Percentiles rank a stretch among this genome's conserved stretches.
Evolutionary conservation across 2,329 filamentous ascomycete species (phyloP).

Genomic region (Lecanicillium sp.): DNA sequence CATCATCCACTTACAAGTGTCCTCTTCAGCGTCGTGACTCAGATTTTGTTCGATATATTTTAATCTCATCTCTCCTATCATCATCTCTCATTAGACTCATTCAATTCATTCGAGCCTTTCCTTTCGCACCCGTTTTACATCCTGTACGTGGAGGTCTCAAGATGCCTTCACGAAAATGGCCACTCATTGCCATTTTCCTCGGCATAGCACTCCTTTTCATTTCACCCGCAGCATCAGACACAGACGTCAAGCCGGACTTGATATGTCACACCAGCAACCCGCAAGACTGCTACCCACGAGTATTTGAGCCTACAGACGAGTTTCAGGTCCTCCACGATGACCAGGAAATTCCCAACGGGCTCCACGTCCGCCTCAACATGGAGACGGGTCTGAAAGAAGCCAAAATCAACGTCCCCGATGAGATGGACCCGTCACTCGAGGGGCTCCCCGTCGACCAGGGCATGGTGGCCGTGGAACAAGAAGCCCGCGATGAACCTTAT

Average conservation of each 20-base stretch:
- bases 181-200: conserved; percentile 1
- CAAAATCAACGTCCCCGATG: conserved; percentile 54
- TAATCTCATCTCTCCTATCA: not conserved
- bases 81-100: not conserved
- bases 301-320: conserved; percentile 56
- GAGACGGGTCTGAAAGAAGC: conserved; percentile 57
- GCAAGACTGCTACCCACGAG: conserved; percentile 56
- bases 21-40: conserved; percentile 6
- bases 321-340: conserved; percentile 57
- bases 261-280: conserved; percentile 57
- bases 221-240: not conserved
- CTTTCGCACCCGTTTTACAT: too few relatives aligned
- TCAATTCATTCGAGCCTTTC: not conserved
- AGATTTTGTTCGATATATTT: not conserved
- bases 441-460: conserved; percentile 45
- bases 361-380: conserved; percentile 60
- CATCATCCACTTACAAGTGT: conserved; percentile 4
- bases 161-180: too few relatives aligned
- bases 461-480: conserved; percentile 47
- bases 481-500: conserved; percentile 24
- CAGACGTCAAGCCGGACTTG: conserved; percentile 31
- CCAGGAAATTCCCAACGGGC: conserved; percentile 56
- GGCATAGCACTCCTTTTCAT: not conserved
- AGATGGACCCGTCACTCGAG: conserved; percentile 37
- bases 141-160: too few relatives aligned